Evolutionary conservation across 768 basidiomycete genomes (phyloP), one percentile per base, ranked within the genome.

Genomic region (Cytidiella melzeri): DNA sequence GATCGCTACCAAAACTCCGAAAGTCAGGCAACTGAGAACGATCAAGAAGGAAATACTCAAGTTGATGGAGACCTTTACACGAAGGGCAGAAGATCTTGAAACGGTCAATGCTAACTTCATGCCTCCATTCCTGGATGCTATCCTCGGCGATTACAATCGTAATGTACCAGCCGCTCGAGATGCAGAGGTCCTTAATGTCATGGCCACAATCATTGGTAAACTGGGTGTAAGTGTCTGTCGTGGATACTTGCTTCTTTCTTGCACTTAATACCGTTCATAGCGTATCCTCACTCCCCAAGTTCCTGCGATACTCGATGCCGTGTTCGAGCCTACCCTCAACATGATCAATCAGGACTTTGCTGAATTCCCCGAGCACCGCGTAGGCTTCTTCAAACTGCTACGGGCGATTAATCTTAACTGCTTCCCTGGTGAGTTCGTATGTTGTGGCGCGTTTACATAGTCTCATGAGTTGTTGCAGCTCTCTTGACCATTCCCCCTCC

Each of bases 331-430:
- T 39, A 99, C 96, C 3, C 71, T 99, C 51, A 86, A 83, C 59
- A 99, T 98, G 96, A 99, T 99, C 66, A 98, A 97, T 67, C 91
- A 96, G 75, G 95, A 99, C 73, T 95, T 98, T 57, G 73, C 94
- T n/a, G 96, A 98, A 68, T 99, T 79, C 72, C 96, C 96, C 7
- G 96, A 99, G 64, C 95, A 98, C 64, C 89, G 96, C 51, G 84
- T 86, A 36, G 95, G 93, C 47, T 95, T 99, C 80, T 99, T 92
- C 78, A 93, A 90, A 67, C 77, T 99, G 51, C 74, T 99, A 40
- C 83, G 93, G 50, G 84, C 91, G 3, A 94, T 96, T 66, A 93
- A 97, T 68, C 58, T 84, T 56, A 80, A 87, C 63, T 96, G 94
- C 73, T 99, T 98, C 87, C 88, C 92, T 62, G 92, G 94, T 92